A percentile compares a stretch with the other conserved stretches of the same genome.
Evolutionary conservation across 805 yeast species (phyloP).

Genomic region (Pichia insulana): DNA sequence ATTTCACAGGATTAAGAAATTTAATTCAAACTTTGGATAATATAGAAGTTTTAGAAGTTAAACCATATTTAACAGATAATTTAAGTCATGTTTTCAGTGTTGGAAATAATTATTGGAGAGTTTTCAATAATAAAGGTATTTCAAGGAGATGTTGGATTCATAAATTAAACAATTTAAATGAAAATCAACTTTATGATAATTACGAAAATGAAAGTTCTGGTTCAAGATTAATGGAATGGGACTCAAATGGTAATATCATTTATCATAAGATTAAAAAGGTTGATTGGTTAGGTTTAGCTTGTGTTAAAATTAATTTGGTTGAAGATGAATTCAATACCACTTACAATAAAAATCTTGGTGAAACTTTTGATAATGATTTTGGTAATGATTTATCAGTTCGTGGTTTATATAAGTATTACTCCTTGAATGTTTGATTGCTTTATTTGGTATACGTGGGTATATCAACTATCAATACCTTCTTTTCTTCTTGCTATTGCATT

Average conservation of each 20-base stretch:
- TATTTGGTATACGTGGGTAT: not conserved
- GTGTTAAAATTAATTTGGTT: slow-evolving; percentile 47
- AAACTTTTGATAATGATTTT: slow-evolving; percentile 32
- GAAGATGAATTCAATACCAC: slow-evolving; percentile 30
- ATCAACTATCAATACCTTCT: not conserved
- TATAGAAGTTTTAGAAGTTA: slow-evolving; percentile 52
- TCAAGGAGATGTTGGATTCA: slow-evolving; percentile 77
- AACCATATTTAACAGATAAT: slow-evolving; percentile 41
- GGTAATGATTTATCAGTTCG: slow-evolving; percentile 42
- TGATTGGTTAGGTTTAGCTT: slow-evolving; percentile 42
- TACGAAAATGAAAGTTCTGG: slow-evolving; percentile 28
- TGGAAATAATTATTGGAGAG: slow-evolving; percentile 34
- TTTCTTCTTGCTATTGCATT: not conserved
- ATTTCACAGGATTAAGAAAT: slow-evolving; percentile 3
- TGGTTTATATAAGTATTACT: slow-evolving; percentile 51
- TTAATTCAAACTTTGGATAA: not conserved
- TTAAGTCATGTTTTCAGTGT: slow-evolving; percentile 9
- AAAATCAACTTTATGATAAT: slow-evolving; percentile 13
- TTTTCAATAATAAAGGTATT: slow-evolving; percentile 41
- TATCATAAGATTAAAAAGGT: slow-evolving; percentile 38
- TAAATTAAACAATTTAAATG: slow-evolving; percentile 5
- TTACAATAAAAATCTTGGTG: not conserved
- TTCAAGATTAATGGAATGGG: slow-evolving; percentile 37
- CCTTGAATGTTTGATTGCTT: slow-evolving; percentile 35
- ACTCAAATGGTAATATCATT: slow-evolving; percentile 57